Percentiles rank a stretch among this genome's conserved stretches.
phyloP scores from a whole-genome alignment of 1,284 basidiomycete species.

The Termitomyces sp. region DNA sequence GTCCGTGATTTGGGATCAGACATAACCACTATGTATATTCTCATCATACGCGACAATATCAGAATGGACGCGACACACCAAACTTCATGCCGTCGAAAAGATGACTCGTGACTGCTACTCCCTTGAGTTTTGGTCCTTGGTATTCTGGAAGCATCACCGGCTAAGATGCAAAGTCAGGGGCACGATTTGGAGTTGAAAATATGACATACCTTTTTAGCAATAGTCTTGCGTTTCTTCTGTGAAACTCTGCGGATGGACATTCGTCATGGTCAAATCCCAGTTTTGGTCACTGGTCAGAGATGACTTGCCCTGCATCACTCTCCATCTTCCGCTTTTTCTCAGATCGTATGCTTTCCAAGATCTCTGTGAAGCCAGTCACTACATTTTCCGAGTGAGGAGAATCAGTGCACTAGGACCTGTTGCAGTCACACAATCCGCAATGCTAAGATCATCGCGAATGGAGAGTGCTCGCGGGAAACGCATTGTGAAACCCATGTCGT shows the following conservation, averaged over 20 bases:
- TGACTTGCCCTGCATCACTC: slow-evolving; percentile 43
- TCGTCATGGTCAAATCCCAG: neutral
- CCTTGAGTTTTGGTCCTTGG: slow-evolving; percentile 55
- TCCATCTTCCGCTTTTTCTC: slow-evolving; percentile 72
- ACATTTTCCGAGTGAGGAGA: neutral
- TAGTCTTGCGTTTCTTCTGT: slow-evolving; percentile 62
- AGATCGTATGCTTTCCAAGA: slow-evolving; percentile 51
- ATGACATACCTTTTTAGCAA: slow-evolving; percentile 44
- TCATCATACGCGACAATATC: neutral
- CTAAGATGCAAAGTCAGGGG: slow-evolving; percentile 26
- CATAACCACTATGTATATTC: slow-evolving; percentile 53
- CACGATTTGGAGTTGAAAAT: neutral
- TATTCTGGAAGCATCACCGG: slow-evolving; percentile 60
- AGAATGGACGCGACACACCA: slow-evolving; percentile 46
- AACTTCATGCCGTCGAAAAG: slow-evolving; percentile 76
- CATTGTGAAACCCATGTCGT: slow-evolving; percentile 74
- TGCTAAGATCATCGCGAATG: slow-evolving; percentile 70
- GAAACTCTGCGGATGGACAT: slow-evolving; percentile 33
- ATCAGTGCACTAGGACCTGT: slow-evolving; percentile 37
- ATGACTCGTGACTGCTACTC: slow-evolving; percentile 52
- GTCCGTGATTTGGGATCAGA: slow-evolving; percentile 71
- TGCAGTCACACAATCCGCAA: slow-evolving; percentile 66
- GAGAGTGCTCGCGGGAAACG: slow-evolving; percentile 82
- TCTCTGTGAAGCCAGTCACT: slow-evolving; percentile 20
- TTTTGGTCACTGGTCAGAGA: neutral